phyloP scores from a whole-genome alignment of 768 basidiomycete species.

The Leccinellum luteum region DNA sequence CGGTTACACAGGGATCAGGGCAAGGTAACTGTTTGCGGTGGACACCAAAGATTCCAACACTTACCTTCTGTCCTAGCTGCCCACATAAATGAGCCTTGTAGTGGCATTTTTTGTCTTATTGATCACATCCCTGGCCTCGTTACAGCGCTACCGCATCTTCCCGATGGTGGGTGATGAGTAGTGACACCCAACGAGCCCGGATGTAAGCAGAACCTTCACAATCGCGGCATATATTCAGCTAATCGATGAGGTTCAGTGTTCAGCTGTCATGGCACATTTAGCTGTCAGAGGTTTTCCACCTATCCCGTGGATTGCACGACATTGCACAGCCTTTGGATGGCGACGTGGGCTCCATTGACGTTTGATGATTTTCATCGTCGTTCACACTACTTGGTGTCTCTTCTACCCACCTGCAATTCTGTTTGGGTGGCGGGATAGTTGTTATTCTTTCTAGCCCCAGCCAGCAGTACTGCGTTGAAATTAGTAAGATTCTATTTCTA shows the following conservation, averaged over 20 bases:
- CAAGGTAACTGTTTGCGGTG: conserved; percentile 20
- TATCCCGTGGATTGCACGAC: conserved; percentile 14
- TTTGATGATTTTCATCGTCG: neutral
- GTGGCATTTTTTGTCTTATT: neutral
- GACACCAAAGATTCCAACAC: conserved; percentile 3
- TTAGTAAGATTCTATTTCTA: conserved; percentile 5
- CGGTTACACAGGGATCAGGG: conserved; percentile 23
- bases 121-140: neutral
- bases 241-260: conserved; percentile 6
- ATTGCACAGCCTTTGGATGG: conserved; percentile 26
- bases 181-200: neutral
- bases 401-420: neutral
- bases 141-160: conserved; percentile 10
- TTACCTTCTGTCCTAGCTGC: conserved; percentile 7
- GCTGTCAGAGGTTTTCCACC: neutral
- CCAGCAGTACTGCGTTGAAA: neutral
- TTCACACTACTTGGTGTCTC: neutral
- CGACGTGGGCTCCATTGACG: conserved; percentile 1
- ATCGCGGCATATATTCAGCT: conserved; percentile 17
- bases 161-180: conserved; percentile 24
- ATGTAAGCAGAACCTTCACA: conserved; percentile 4
- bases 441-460: neutral
- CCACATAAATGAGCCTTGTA: neutral
- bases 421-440: neutral
- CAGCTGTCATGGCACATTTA: neutral